Conservation (phyloP, 495 filamentous ascomycete genomes). For the Daldinia bambusicola region DNA sequence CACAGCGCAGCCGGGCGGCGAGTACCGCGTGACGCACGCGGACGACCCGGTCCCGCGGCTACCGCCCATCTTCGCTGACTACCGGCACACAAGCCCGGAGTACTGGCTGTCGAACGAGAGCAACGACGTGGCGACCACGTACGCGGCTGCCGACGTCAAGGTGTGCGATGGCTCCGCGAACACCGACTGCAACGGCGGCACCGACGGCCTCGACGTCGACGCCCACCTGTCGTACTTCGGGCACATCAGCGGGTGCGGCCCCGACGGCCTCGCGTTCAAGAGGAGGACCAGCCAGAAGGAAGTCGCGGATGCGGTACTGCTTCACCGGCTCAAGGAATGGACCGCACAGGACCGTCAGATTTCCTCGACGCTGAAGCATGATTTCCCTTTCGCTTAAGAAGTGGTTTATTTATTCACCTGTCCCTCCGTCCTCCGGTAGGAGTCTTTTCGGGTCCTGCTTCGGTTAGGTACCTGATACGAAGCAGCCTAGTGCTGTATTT, state of each 20-base stretch:
- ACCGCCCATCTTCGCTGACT: constrained; percentile 66
- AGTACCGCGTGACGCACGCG: constrained; percentile 73
- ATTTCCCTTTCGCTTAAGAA: background rate
- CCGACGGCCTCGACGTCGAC: constrained; percentile 43
- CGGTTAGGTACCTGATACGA: background rate
- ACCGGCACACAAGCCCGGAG: constrained; percentile 72
- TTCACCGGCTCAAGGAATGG: constrained; percentile 46
- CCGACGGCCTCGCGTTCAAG: constrained; percentile 35
- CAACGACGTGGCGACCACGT: constrained; percentile 38
- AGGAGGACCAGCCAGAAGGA: constrained; percentile 29
- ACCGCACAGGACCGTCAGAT: constrained; percentile 40
- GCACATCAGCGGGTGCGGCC: constrained; percentile 47
- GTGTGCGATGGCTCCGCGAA: constrained; percentile 54
- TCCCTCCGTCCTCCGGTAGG: background rate
- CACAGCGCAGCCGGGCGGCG: constrained; percentile 56
- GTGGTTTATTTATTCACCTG: background rate
- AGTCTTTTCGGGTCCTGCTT: background rate
- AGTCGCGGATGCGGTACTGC: constrained; percentile 49
- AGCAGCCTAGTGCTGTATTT: background rate
- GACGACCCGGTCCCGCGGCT: constrained; percentile 74
- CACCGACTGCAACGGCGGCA: constrained; percentile 54
- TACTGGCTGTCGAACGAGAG: constrained; percentile 62
- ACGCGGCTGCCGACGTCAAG: constrained; percentile 46
- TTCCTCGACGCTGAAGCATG: constrained; percentile 11
- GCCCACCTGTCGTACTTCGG: constrained; percentile 55